phyloP scores from a whole-genome alignment of 2,329 filamentous ascomycete genomes.

The Xylaria sp. region DNA sequence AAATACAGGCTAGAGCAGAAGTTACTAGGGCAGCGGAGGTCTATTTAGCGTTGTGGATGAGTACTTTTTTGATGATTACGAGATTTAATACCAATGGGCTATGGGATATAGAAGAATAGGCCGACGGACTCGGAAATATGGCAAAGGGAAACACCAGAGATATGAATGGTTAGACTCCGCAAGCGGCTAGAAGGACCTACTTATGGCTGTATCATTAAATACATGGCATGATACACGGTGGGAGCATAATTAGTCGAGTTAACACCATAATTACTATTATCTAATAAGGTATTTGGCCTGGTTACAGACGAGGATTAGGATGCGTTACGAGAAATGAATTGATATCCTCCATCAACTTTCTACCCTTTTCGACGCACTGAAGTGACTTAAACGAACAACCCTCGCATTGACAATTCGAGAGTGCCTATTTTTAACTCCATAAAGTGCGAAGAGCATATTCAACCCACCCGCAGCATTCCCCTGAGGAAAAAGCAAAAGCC shows the following conservation, averaged over 20 bases:
- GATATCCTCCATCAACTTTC: neutral
- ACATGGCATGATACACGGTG: neutral
- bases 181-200: neutral
- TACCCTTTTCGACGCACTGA: no score
- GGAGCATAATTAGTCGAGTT: neutral
- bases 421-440: no score
- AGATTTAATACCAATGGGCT: slow-evolving; percentile 15
- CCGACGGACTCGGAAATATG: neutral
- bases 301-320: neutral
- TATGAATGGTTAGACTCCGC: neutral
- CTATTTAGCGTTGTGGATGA: neutral
- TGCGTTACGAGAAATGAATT: neutral
- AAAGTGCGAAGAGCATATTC: no score
- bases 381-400: no score
- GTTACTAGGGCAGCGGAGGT: neutral
- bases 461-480: no score
- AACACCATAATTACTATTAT: slow-evolving; percentile 23
- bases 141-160: neutral
- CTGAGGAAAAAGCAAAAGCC: no score
- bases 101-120: slow-evolving; percentile 5
- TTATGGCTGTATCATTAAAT: neutral
- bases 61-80: slow-evolving; percentile 17
- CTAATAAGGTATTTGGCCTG: slow-evolving; percentile 9
- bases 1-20: neutral
- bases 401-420: no score